Base-by-base conservation (phyloP, 441 rosid genomes). In the Pelargonium myrrhifolium region DNA sequence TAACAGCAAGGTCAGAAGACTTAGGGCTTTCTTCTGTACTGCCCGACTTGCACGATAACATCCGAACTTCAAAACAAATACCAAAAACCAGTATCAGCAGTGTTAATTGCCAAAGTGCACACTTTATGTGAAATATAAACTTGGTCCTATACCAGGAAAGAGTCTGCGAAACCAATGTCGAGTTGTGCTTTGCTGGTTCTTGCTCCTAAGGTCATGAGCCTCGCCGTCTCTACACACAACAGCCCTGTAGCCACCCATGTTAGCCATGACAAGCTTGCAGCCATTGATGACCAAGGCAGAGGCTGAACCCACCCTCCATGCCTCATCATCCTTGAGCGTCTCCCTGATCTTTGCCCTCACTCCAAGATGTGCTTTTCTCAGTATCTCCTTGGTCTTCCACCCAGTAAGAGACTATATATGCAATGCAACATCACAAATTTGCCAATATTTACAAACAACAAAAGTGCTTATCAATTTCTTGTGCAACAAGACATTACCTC, bases 251-350 rank as follows among this genome's bases (percentile, higher is more conserved):
- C 76, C 84, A 12, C 93, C 92, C 67, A 89, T 81, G 80, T 80
- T 81, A 37, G 92, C 92, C 56, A 81, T 76, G 18, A 81, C 86
- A 43, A 91, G 83, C 82, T 79, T 86, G 69, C 82, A 90, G 47
- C 96, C 90, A 66, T 87, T 87, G 74, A 89, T 78, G 68, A 91
- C 85, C 79, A 80, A 66, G 17, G 79, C 89, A 14, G 83, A 78
- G 6, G 87, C 93, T 39, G 89, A 83, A 58, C 90, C 71, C 14
- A 77, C 73, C 72, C 63, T 65, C 80, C 67, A 18, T 43, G 45
- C 65, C 70, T 78, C 84, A 6, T 80, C 76, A 3, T 70, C 76
- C 53, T 79, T 76, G 35, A 68, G 68, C 28, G 74, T 76, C 71
- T 79, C 83, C 74, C 77, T 80, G 9, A 76, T 40, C 66, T 76